phyloP scores from a whole-genome alignment of 2,329 filamentous ascomycete species.

The Mollisia scopiformis region DNA sequence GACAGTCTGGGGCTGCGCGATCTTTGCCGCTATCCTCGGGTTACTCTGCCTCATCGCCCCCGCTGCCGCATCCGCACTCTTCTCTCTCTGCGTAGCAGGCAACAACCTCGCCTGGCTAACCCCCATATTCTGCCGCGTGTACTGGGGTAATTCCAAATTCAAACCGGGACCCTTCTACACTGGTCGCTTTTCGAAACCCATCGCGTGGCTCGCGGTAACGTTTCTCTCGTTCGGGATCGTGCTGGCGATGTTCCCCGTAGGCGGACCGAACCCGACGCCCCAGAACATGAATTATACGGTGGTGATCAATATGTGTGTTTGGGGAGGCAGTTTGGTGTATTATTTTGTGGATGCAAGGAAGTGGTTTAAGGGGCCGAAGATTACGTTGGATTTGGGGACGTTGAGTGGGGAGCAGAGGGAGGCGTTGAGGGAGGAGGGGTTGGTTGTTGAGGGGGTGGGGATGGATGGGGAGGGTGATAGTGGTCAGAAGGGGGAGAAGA shows the following conservation, averaged over 20 bases:
- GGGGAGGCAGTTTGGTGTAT: conserved; percentile 58
- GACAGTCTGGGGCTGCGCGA: conserved; percentile 56
- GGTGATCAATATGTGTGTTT: conserved; percentile 61
- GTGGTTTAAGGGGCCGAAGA: conserved; percentile 62
- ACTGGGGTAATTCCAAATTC: conserved; percentile 62
- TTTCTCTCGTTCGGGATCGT: conserved; percentile 59
- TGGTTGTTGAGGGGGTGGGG: not conserved
- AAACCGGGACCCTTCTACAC: conserved; percentile 62
- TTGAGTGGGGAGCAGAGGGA: conserved; percentile 34
- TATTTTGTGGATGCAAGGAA: conserved; percentile 59
- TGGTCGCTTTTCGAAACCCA: conserved; percentile 51
- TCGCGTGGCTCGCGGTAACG: conserved; percentile 55
- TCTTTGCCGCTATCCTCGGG: conserved; percentile 55
- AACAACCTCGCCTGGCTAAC: conserved; percentile 64
- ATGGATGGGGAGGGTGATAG: not conserved
- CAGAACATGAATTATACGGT: conserved; percentile 65
- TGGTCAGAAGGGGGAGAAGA: not conserved
- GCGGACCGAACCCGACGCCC: conserved; percentile 53
- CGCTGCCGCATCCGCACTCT: conserved; percentile 60
- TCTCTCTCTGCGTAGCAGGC: conserved; percentile 60
- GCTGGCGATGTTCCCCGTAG: conserved; percentile 60
- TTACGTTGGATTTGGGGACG: conserved; percentile 49
- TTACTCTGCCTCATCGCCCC: conserved; percentile 60
- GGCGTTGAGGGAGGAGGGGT: conserved; percentile 29
- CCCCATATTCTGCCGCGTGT: conserved; percentile 59